Evolutionary conservation across 2,329 filamentous ascomycete species (phyloP).

Genomic region (Raffaelea arxii): DNA sequence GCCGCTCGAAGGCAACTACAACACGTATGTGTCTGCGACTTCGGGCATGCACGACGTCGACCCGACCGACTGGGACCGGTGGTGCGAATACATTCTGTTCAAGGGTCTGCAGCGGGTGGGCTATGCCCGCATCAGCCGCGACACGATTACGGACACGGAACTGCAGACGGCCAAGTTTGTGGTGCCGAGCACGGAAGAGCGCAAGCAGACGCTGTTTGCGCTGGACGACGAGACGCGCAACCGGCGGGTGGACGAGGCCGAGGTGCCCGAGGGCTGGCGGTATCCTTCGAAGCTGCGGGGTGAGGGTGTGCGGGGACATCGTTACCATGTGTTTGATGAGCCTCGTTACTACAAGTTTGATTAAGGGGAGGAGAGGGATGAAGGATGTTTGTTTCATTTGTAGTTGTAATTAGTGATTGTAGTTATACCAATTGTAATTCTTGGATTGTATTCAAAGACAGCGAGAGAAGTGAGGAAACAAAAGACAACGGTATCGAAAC

Average conservation of each 20-base stretch:
- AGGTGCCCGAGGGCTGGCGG: slow-evolving; percentile 66
- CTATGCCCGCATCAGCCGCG: slow-evolving; percentile 80
- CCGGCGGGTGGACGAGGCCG: slow-evolving; percentile 52
- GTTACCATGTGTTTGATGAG: slow-evolving; percentile 92
- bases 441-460: too few relatives aligned
- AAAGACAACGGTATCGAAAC: too few relatives aligned
- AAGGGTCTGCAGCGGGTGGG: slow-evolving; percentile 78
- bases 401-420: too few relatives aligned
- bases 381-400: too few relatives aligned
- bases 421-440: too few relatives aligned
- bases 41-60: slow-evolving; percentile 97
- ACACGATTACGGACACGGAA: slow-evolving; percentile 94
- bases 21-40: slow-evolving; percentile 77
- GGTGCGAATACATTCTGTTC: slow-evolving; percentile 98
- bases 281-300: slow-evolving; percentile 83
- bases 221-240: slow-evolving; percentile 45
- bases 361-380: slow-evolving; percentile 14
- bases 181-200: slow-evolving; percentile 51
- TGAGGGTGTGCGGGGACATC: slow-evolving; percentile 76
- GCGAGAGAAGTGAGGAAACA: too few relatives aligned
- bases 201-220: slow-evolving; percentile 39
- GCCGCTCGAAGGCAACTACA: slow-evolving; percentile 88
- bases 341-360: slow-evolving; percentile 58
- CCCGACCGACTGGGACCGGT: slow-evolving; percentile 84
- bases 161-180: slow-evolving; percentile 94